These are phyloP conservation scores for Mycosarcoma mackinlayi DNA, from an alignment of 1,284 basidiomycete species.

Conservation along the genomic window DNA sequence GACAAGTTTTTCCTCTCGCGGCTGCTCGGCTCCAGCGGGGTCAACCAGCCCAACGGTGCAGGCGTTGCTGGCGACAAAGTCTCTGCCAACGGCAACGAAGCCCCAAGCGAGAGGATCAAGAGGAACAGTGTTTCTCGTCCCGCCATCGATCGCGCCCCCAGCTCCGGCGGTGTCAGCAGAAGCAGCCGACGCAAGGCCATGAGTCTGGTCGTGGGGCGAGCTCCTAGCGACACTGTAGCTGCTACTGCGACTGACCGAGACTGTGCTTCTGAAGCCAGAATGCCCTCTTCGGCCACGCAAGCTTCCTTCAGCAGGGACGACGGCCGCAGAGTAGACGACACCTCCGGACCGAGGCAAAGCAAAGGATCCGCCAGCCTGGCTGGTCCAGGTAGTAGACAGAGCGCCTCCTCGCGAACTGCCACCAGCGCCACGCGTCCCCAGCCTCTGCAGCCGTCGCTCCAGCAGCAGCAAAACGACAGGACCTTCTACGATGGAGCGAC, in stretches of 20 bases:
- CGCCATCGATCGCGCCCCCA: conserved; percentile 31
- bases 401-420: conserved; percentile 19
- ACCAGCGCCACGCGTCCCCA: conserved; percentile 20
- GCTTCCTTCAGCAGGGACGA: conserved; percentile 14
- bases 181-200: conserved; percentile 59
- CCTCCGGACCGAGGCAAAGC: conserved; percentile 19
- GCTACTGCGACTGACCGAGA: conserved; percentile 43
- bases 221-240: conserved; percentile 25
- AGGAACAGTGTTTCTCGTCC: conserved; percentile 34
- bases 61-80: conserved; percentile 1
- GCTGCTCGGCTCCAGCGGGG: conserved; percentile 39
- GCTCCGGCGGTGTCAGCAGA: conserved; percentile 20
- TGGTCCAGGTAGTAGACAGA: conserved; percentile 16
- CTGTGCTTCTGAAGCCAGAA: conserved; percentile 15
- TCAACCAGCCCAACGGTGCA: conserved; percentile 12
- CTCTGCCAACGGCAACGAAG: conserved; percentile 11
- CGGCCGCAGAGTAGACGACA: conserved; percentile 28
- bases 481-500: conserved; percentile 43
- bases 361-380: conserved; percentile 22
- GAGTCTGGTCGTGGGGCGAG: conserved; percentile 57
- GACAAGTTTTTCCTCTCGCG: conserved; percentile 62
- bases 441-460: conserved; percentile 10
- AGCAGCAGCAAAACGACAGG: conserved; percentile 34
- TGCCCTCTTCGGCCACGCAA: conserved; percentile 16
- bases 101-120: conserved; percentile 25